Percentiles rank a stretch among this genome's conserved stretches.
phyloP scores from a whole-genome alignment of 1,284 basidiomycete genomes.

The Mycena sp. region DNA sequence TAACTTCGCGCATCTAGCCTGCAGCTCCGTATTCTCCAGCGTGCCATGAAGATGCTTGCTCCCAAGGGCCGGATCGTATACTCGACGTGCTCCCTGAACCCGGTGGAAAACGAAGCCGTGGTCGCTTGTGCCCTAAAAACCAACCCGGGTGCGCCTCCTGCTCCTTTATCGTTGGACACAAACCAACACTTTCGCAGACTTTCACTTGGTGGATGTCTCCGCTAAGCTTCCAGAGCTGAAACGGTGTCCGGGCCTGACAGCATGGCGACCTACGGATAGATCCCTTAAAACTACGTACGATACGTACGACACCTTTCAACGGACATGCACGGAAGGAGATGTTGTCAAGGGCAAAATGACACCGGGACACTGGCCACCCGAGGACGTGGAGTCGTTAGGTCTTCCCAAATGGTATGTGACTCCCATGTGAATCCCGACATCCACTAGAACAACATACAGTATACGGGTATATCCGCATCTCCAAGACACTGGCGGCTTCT shows the following conservation, averaged over 20 bases:
- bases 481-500: constrained; percentile 98
- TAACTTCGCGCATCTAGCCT: constrained; percentile 57
- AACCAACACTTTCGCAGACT: constrained; percentile 55
- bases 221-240: constrained; percentile 75
- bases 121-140: constrained; percentile 84
- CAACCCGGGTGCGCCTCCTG: constrained; percentile 63
- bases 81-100: constrained; percentile 98
- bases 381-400: constrained; percentile 65
- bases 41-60: constrained; percentile 92
- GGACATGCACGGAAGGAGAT: constrained; percentile 58
- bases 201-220: constrained; percentile 86
- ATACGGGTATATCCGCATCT: constrained; percentile 94
- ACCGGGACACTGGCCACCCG: constrained; percentile 84
- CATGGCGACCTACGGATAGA: constrained; percentile 77
- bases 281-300: constrained; percentile 52
- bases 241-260: constrained; percentile 77
- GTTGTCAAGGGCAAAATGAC: constrained; percentile 66
- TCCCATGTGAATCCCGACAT: not conserved
- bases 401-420: constrained; percentile 75
- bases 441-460: constrained; percentile 49
- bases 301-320: constrained; percentile 65
- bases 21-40: constrained; percentile 91
- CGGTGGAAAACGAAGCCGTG: constrained; percentile 98
- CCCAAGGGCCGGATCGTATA: constrained; percentile 93
- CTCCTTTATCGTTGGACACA: constrained; percentile 4